Percentiles rank a stretch among this genome's conserved stretches.
phyloP scores from a whole-genome alignment of 768 basidiomycete genomes.

The Suillus clintonianus region DNA sequence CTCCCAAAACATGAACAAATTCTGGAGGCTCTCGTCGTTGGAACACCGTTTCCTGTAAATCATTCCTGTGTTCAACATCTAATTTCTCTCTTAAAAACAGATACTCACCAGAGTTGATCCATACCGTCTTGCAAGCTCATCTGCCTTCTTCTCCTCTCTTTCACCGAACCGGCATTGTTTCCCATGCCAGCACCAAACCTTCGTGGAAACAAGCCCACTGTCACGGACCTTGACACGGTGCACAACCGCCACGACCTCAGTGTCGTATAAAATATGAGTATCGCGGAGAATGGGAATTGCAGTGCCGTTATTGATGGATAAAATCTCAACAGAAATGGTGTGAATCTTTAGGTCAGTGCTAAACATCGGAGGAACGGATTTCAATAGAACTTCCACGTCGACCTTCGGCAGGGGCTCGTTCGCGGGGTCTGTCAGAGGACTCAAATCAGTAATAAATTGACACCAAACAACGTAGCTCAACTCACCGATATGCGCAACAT shows the following conservation, averaged over 20 bases:
- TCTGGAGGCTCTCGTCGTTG: constrained; percentile 69
- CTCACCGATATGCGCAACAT: constrained; percentile 38
- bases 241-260: constrained; percentile 68
- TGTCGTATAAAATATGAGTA: constrained; percentile 67
- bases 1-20: constrained; percentile 66
- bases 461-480: not conserved
- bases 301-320: constrained; percentile 55
- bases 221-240: constrained; percentile 66
- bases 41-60: constrained; percentile 38
- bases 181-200: constrained; percentile 80
- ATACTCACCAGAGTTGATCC: constrained; percentile 59
- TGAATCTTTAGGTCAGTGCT: constrained; percentile 37
- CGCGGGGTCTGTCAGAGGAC: constrained; percentile 34
- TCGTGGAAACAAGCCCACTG: constrained; percentile 67
- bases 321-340: constrained; percentile 75
- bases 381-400: constrained; percentile 50
- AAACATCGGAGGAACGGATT: constrained; percentile 23
- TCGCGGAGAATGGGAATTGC: constrained; percentile 48
- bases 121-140: constrained; percentile 74
- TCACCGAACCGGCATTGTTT: constrained; percentile 53
- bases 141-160: constrained; percentile 63
- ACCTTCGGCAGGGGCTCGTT: constrained; percentile 49
- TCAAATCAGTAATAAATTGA: not conserved
- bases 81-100: not conserved
- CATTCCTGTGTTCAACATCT: not conserved